Conservation (phyloP, 2,329 filamentous ascomycete genomes). For the Blastomyces emzantsi region DNA sequence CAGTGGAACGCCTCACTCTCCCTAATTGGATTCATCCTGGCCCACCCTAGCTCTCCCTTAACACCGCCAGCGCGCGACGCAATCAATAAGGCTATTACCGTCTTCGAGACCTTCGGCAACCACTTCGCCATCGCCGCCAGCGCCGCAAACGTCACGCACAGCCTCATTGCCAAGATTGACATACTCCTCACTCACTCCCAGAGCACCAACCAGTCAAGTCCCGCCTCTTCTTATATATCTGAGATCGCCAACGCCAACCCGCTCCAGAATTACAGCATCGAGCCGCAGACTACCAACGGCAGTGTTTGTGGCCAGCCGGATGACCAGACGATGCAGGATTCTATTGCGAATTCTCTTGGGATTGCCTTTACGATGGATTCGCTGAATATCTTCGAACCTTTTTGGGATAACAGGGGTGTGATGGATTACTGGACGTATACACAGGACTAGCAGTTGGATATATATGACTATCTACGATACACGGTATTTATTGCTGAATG, state of each 20-base stretch:
- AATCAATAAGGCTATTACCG: constrained; percentile 28
- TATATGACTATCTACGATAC: not conserved
- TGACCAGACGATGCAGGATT: constrained; percentile 1
- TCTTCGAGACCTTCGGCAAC: constrained; percentile 31
- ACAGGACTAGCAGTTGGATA: not conserved
- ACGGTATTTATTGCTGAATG: not conserved
- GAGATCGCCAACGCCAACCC: not conserved
- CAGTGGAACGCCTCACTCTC: constrained; percentile 38
- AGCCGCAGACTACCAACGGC: not conserved
- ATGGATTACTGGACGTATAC: constrained; percentile 7
- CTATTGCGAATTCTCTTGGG: not conserved
- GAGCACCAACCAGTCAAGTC: not conserved
- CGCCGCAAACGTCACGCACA: constrained; percentile 27
- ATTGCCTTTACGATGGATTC: constrained; percentile 7
- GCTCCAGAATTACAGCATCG: not conserved
- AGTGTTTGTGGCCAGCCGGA: not conserved
- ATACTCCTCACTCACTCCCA: constrained; percentile 16
- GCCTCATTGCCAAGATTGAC: constrained; percentile 26
- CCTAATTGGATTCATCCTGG: constrained; percentile 35
- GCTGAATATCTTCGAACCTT: constrained; percentile 6
- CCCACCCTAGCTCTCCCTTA: constrained; percentile 27
- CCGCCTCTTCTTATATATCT: not conserved
- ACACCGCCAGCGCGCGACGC: constrained; percentile 26
- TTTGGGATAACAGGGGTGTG: not conserved
- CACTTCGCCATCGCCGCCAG: constrained; percentile 28